These are phyloP conservation scores for Candida michaelii DNA, from an alignment of 805 yeast species.

Conservation along the genomic window DNA sequence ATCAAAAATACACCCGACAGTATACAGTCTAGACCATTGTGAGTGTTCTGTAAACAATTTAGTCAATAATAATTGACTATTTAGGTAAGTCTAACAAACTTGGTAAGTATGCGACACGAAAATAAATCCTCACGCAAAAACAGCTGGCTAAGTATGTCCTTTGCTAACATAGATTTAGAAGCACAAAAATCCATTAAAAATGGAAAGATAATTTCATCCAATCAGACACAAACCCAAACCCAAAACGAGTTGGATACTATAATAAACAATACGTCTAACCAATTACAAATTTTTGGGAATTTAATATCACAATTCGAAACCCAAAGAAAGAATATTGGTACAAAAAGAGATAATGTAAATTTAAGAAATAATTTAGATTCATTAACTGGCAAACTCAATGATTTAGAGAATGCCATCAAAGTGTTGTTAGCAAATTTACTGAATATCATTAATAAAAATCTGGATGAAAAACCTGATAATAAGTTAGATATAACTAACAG, in stretches of 20 bases:
- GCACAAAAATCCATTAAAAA: slow-evolving; percentile 36
- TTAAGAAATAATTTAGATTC: slow-evolving; percentile 38
- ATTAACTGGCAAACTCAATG: slow-evolving; percentile 29
- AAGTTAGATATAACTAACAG: slow-evolving; percentile 35
- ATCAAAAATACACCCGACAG: too few relatives aligned
- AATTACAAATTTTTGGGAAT: slow-evolving; percentile 47
- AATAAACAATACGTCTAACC: slow-evolving; percentile 36
- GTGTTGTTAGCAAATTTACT: slow-evolving; percentile 29
- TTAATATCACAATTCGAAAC: slow-evolving; percentile 52
- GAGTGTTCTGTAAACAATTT: too few relatives aligned
- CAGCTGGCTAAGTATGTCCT: slow-evolving; percentile 41
- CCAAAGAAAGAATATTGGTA: slow-evolving; percentile 51
- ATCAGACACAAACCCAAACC: slow-evolving; percentile 4
- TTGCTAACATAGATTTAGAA: slow-evolving; percentile 53
- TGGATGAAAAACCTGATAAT: slow-evolving; percentile 17
- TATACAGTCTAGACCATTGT: too few relatives aligned
- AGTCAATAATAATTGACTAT: too few relatives aligned
- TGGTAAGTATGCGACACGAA: too few relatives aligned
- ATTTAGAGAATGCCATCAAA: slow-evolving; percentile 32
- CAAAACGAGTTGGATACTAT: slow-evolving; percentile 33
- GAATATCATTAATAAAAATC: slow-evolving; percentile 27
- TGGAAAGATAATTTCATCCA: slow-evolving; percentile 9
- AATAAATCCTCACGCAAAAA: too few relatives aligned
- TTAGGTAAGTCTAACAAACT: too few relatives aligned
- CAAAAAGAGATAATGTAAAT: slow-evolving; percentile 45